Conservation (phyloP, 108 stramenopile genomes). For the Pseudonitzschia multiseries region DNA sequence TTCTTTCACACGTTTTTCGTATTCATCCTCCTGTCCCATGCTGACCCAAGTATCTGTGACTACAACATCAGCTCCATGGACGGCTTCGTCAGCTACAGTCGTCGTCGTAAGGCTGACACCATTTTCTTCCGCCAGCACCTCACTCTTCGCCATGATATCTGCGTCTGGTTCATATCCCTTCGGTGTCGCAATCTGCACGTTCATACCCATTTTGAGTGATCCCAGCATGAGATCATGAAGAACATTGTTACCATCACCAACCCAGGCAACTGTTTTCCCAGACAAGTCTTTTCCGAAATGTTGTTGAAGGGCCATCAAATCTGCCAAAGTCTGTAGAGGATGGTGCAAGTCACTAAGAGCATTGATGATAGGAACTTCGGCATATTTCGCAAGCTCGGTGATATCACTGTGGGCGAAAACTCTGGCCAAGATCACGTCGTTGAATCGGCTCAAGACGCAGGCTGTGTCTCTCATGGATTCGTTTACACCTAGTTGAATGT, state of each 20-base stretch:
- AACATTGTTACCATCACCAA: conserved; percentile 98
- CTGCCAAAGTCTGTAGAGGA: conserved; percentile 96
- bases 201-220: conserved; percentile 88
- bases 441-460: conserved; percentile 90
- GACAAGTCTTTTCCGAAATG: conserved; percentile 75
- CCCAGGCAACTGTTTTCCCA: conserved; percentile 94
- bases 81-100: conserved; percentile 82
- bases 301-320: conserved; percentile 94
- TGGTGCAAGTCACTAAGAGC: conserved; percentile 95
- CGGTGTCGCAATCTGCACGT: conserved; percentile 93
- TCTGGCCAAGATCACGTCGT: conserved; percentile 89
- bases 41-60: conserved; percentile 98
- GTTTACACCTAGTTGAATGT: conserved; percentile 96
- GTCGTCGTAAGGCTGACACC: conserved; percentile 61
- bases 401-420: conserved; percentile 89
- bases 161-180: conserved; percentile 86
- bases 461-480: conserved; percentile 93
- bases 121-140: conserved; percentile 59
- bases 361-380: conserved; percentile 94
- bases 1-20: conserved; percentile 80
- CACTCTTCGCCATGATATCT: conserved; percentile 59
- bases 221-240: conserved; percentile 96
- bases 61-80: conserved; percentile 87
- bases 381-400: conserved; percentile 75
- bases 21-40: conserved; percentile 97